A percentile compares a stretch with the other conserved stretches of the same genome.
Evolutionary conservation across 169 alveolate genomes (phyloP).

Genomic region (Neospora caninum): DNA sequence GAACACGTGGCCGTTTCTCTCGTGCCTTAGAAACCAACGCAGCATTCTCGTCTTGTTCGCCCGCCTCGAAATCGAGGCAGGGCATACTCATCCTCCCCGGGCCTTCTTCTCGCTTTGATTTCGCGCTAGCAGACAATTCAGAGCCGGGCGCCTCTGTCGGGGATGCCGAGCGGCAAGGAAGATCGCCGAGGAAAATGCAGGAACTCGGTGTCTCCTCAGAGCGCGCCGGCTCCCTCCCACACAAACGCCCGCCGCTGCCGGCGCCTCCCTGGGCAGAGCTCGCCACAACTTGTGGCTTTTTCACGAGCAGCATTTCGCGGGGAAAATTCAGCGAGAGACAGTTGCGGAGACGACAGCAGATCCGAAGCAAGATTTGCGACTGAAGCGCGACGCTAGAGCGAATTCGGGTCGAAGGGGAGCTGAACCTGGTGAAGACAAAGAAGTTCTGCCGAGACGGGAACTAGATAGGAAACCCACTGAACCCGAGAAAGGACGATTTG

Average conservation of each 20-base stretch:
- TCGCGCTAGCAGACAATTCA: background rate
- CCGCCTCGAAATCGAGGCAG: background rate
- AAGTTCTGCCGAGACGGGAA: no score
- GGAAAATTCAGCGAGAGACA: background rate
- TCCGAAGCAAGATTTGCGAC: no score
- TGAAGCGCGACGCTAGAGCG: no score
- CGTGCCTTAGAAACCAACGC: background rate
- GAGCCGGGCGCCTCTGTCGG: background rate
- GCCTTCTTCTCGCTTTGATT: background rate
- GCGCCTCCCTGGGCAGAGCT: background rate
- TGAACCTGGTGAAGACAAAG: no score
- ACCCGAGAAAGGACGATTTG: no score
- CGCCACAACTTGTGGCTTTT: background rate
- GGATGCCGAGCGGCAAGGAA: background rate
- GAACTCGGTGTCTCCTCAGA: background rate
- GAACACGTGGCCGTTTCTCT: background rate
- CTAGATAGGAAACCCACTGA: no score
- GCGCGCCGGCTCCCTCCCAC: background rate
- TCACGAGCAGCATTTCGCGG: background rate
- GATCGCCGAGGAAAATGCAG: background rate
- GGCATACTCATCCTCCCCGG: background rate
- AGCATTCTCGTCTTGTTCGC: background rate
- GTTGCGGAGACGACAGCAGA: no score
- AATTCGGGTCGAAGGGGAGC: no score
- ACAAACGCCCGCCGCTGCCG: background rate